Base-by-base conservation (phyloP, 495 filamentous ascomycete genomes). In the Staphylotrichum longicolle region DNA sequence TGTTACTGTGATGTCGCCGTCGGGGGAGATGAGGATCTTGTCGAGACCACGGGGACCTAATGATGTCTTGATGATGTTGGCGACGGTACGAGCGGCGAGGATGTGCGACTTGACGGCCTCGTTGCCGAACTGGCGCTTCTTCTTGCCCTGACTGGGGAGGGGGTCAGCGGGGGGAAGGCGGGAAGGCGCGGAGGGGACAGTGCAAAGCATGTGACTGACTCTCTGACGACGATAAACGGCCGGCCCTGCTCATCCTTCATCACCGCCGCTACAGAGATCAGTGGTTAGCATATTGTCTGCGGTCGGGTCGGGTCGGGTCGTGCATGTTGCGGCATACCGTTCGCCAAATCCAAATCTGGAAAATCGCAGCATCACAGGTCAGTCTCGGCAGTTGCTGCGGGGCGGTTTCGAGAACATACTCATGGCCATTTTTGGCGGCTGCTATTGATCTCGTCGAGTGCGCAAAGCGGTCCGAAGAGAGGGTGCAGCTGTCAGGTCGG, bases 81-180 rank as follows among this genome's bases (percentile, higher is more conserved):
- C 89, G 63, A 98, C 92, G 42, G 94, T 99, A 68, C 91, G 85
- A 40, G 94, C 94, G 20, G 94, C 94, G 61, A 98, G 85, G 72
- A 99, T 98, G 78, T 99, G 94, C 59, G 90, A 89, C 77, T 98
- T 99, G 67, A 99, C 89, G 57, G 94, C 94, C 69, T 99, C 94
- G 68, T 86, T 97, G 62, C 94, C 94, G 76, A 92, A 93, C 68
- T 91, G 88, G 78, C 94, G 86, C 84, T 93, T 96, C 86, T 97
- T 99, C 78, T 89, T 96, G 74, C 93, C 92, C 76, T 99, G 94
- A 75, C 93, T 96, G 68, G 37, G 37, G 20, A 55, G 61, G 52
- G 60, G 63, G 56, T 63, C 66, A 67, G 64, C 57, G 52, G 54
- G 46, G 37, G 51, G 63, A 61, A 34, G 15, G 40, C 46, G 12